Evolutionary conservation across 192 early-diverging fungal genomes (phyloP), one percentile per base, ranked within the genome.

Genomic region (Coemansia sp.): DNA sequence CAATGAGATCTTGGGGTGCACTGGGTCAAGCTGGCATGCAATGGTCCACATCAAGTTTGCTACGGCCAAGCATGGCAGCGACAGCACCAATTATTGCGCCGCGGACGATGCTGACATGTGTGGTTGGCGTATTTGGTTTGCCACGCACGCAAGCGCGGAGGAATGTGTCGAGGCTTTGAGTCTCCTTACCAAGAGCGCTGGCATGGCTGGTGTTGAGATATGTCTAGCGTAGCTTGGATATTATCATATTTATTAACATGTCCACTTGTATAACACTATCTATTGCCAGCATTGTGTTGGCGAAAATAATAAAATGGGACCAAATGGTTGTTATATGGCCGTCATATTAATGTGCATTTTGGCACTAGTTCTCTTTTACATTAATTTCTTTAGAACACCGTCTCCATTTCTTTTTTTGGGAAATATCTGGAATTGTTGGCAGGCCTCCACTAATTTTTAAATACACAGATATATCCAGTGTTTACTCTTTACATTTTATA

Each of bases 81-180:
- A 51, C 32, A 26, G 26, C 26, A 26, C 12, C 51, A 3, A 54
- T 43, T 1, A 8, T 43, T 12, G 42, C 42, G 12, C 21, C 11
- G 26, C 26, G 3, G 58, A 61, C 36, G 45, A 66, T 1, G 41
- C 60, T 58, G 63, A 40, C 41, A 15, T 45, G n/a, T 36, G 45
- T 18, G 56, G 63, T 6, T 73, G 83, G 83, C 48, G 40, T n/a
- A 57, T 84, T 18, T 77, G 78, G 76, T 84, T 84, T 40, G 75
- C 72, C 8, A 77, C 74, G 10, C 15, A 51, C 19, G 67, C 83
- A 10, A 80, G 77, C 36, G 77, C 77, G 5, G 51, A 59, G 1
- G 83, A 84, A 55, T 77, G 74, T 36, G 64, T 65, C n/a, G 83
- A 84, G 42, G 68, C 83, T 8, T 62, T 84, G 36, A 46, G 55